Conservation (phyloP, 75 land plant genomes). For the Larix kaempferi region DNA sequence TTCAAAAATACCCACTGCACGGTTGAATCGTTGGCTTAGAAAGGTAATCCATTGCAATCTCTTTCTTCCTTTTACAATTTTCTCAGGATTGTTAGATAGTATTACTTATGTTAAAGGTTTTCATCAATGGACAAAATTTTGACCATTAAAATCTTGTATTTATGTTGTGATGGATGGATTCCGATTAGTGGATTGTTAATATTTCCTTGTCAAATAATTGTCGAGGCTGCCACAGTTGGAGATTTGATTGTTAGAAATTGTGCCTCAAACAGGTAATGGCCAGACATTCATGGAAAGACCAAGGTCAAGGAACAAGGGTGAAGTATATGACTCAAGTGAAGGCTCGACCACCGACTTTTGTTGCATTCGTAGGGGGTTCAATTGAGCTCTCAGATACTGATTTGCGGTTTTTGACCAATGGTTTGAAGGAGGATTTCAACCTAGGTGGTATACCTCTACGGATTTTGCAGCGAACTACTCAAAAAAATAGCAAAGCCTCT, state of each 20-base stretch:
- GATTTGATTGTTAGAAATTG: neutral
- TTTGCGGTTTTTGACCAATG: constrained; percentile 74
- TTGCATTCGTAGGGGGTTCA: constrained; percentile 82
- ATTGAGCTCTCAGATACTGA: constrained; percentile 73
- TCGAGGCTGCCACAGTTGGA: neutral
- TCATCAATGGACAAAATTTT: neutral
- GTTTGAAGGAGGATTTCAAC: constrained; percentile 91
- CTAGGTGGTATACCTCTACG: constrained; percentile 92
- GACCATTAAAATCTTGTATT: neutral
- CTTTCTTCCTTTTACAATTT: neutral
- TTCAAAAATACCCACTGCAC: constrained; percentile 81
- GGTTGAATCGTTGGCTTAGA: constrained; percentile 91
- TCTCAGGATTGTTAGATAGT: neutral
- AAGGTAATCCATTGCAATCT: constrained; percentile 49
- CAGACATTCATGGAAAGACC: constrained; percentile 92
- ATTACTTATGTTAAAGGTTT: neutral
- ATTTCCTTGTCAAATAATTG: neutral
- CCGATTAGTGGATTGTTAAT: neutral
- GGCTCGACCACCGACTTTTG: constrained; percentile 97
- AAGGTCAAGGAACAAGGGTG: constrained; percentile 69
- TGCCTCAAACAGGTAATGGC: constrained; percentile 72
- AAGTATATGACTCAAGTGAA: constrained; percentile 97
- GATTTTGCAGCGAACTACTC: constrained; percentile 60
- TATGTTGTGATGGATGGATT: too few species aligned
- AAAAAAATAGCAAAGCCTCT: constrained; percentile 19